These are phyloP conservation scores for Phytophthora hybrid DNA, from an alignment of 352 stramenopile genomes.

Conservation along the genomic window DNA sequence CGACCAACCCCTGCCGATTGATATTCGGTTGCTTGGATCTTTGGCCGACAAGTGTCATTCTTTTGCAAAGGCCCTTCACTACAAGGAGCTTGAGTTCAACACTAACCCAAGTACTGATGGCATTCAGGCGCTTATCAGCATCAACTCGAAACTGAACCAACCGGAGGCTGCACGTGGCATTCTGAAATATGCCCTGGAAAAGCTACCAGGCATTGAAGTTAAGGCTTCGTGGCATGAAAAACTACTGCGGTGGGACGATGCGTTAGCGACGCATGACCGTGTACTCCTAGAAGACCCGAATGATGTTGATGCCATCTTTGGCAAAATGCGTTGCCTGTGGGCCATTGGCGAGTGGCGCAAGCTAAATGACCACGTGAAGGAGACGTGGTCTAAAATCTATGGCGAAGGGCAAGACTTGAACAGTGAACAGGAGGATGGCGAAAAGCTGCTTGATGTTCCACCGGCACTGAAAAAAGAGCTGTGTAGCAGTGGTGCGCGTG, in stretches of 20 bases:
- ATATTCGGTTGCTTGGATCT: conserved; percentile 96
- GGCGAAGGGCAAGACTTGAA: conserved; percentile 58
- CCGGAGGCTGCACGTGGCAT: conserved; percentile 99
- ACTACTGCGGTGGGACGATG: conserved; percentile 98
- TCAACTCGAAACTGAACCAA: conserved; percentile 98
- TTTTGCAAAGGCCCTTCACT: conserved; percentile 98
- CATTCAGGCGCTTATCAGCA: conserved; percentile 98
- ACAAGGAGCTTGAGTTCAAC: conserved; percentile 99
- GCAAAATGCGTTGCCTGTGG: conserved; percentile 99
- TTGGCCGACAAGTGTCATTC: conserved; percentile 98
- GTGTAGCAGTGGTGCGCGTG: conserved; percentile 81
- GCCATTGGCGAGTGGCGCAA: conserved; percentile 97
- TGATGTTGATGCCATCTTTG: conserved; percentile 97
- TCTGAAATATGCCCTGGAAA: conserved; percentile 93
- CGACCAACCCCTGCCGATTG: conserved; percentile 96
- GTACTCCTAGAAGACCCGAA: conserved; percentile 68
- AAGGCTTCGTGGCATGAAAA: conserved; percentile 99
- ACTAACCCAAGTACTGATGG: conserved; percentile 91
- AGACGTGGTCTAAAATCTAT: conserved; percentile 90
- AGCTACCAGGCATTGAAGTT: conserved; percentile 82
- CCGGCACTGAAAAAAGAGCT: conserved; percentile 87
- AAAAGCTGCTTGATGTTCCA: conserved; percentile 76
- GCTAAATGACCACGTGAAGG: conserved; percentile 93
- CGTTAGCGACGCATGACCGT: conserved; percentile 94
- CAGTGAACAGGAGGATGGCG: conserved; percentile 50